phyloP scores from a whole-genome alignment of 148 eudicot species.

The Cornus florida region DNA sequence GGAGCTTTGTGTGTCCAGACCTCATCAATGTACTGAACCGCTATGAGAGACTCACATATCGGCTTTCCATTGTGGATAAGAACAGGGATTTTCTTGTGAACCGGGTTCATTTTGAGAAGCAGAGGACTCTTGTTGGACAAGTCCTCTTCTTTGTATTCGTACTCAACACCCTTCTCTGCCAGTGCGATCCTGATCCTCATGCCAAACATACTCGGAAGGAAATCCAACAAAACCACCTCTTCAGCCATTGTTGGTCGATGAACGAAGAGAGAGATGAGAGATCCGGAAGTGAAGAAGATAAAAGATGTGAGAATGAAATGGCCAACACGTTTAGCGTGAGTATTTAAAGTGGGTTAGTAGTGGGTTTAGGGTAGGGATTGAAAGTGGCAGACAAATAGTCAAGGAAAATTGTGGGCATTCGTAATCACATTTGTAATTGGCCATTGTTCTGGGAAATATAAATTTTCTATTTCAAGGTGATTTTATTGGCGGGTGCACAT shows the following conservation, averaged over 20 bases:
- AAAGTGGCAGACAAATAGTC: too few relatives aligned
- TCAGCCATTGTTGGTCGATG: conserved; percentile 10
- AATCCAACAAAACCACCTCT: conserved; percentile 23
- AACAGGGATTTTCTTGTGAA: conserved; percentile 28
- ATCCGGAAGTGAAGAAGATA: background rate
- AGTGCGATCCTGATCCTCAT: conserved; percentile 39
- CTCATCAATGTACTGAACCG: conserved; percentile 38
- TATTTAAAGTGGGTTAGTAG: too few relatives aligned
- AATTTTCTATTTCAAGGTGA: too few relatives aligned
- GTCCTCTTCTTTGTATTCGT: conserved; percentile 31
- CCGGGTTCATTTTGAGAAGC: conserved; percentile 31
- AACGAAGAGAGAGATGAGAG: background rate
- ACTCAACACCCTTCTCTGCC: conserved; percentile 36
- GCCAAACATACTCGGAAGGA: conserved; percentile 25
- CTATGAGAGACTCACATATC: conserved; percentile 24
- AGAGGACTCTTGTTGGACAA: conserved; percentile 17
- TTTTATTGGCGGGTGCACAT: too few relatives aligned
- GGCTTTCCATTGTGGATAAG: conserved; percentile 28
- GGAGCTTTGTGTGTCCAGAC: conserved; percentile 23
- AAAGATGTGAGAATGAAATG: too few relatives aligned
- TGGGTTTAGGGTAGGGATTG: too few relatives aligned
- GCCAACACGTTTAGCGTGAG: too few relatives aligned
- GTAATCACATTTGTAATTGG: too few relatives aligned
- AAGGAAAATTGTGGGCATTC: too few relatives aligned
- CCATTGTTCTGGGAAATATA: too few relatives aligned